phyloP scores from a whole-genome alignment of 2,329 filamentous ascomycete species.

The Kalaharituber pfeilii region DNA sequence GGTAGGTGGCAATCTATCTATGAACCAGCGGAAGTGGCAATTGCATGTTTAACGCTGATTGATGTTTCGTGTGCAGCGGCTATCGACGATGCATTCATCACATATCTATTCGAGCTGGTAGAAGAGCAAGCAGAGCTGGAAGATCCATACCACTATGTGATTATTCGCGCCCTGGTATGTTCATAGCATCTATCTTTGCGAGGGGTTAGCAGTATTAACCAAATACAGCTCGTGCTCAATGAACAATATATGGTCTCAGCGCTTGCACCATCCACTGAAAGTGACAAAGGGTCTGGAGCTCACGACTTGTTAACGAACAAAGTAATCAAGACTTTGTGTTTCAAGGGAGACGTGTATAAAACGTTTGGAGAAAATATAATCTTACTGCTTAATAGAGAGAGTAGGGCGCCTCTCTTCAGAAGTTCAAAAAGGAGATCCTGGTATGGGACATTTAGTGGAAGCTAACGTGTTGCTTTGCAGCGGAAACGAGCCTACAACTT shows the following conservation, averaged over 20 bases:
- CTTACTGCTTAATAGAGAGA: conserved; percentile 81
- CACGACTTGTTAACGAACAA: conserved; percentile 59
- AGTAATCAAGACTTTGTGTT: conserved; percentile 76
- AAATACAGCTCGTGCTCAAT: conserved; percentile 65
- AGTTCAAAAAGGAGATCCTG: not conserved
- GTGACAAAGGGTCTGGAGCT: conserved; percentile 7
- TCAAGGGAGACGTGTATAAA: conserved; percentile 63
- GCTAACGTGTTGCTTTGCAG: conserved; percentile 24
- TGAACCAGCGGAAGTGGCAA: not conserved
- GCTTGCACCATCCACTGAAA: conserved; percentile 37
- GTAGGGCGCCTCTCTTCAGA: conserved; percentile 24
- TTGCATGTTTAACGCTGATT: not conserved
- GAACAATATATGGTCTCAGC: conserved; percentile 88
- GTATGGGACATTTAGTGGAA: not conserved
- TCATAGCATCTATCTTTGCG: not conserved
- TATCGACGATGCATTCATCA: conserved; percentile 61
- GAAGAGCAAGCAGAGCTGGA: conserved; percentile 71
- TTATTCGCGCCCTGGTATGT: conserved; percentile 77
- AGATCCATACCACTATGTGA: conserved; percentile 89
- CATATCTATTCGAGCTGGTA: conserved; percentile 69
- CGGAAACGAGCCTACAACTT: conserved; percentile 81
- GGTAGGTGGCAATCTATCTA: conserved; percentile 33
- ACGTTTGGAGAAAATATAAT: conserved; percentile 98
- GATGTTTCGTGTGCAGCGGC: conserved; percentile 9
- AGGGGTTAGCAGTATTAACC: no score